A percentile compares a stretch with the other conserved stretches of the same genome.
Evolutionary conservation across 2,329 filamentous ascomycete genomes (phyloP).

Genomic region (Hawksworthiomyces lignivorus): DNA sequence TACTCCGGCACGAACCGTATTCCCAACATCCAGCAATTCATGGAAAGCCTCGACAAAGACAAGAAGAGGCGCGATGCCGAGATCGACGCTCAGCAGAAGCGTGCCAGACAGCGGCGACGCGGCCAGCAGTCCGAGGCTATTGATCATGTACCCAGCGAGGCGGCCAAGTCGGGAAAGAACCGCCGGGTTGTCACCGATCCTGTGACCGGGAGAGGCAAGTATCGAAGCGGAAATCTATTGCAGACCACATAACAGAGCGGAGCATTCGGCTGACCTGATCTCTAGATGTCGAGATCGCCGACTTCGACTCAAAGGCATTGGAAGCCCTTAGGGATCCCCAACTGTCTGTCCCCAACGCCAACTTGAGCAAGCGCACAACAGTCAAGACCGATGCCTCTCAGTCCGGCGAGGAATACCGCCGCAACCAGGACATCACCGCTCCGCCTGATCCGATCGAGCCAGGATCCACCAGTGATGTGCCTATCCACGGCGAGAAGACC

Average conservation of each 20-base stretch:
- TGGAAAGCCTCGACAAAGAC: conserved; percentile 68
- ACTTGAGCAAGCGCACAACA: conserved; percentile 66
- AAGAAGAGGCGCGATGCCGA: conserved; percentile 67
- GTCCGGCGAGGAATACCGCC: conserved; percentile 69
- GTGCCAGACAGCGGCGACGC: no score
- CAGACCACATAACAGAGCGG: no score
- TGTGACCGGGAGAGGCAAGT: conserved; percentile 59
- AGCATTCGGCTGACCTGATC: background rate
- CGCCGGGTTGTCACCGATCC: conserved; percentile 79
- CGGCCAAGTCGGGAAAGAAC: conserved; percentile 27
- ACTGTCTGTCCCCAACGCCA: conserved; percentile 84
- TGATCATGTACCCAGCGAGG: conserved; percentile 38
- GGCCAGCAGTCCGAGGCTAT: conserved; percentile 30
- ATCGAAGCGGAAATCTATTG: no score
- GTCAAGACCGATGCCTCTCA: conserved; percentile 65
- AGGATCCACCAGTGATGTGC: conserved; percentile 84
- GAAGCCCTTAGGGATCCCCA: conserved; percentile 64
- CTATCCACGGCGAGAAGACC: conserved; percentile 93
- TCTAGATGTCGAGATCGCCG: conserved; percentile 73
- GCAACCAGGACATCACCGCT: conserved; percentile 81
- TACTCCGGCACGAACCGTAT: conserved; percentile 81
- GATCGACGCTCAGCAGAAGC: conserved; percentile 49
- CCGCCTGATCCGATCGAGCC: conserved; percentile 79
- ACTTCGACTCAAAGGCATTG: conserved; percentile 53
- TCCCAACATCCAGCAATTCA: conserved; percentile 79